Evolutionary conservation across 805 yeast species (phyloP).

Genomic region (Maudiozyma saulgeensis): DNA sequence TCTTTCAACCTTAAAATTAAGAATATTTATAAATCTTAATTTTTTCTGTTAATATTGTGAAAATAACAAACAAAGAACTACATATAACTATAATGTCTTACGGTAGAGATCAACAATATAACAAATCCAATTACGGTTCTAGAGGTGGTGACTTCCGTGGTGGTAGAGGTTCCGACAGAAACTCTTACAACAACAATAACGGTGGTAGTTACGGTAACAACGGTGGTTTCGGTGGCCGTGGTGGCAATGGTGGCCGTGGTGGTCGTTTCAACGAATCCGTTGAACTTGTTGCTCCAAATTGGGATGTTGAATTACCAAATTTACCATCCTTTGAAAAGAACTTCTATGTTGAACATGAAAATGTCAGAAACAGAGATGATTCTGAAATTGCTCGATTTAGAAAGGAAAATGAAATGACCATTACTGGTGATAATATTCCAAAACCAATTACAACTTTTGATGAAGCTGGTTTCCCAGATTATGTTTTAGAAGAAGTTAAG

Average conservation of each 20-base stretch:
- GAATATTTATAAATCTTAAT: no score
- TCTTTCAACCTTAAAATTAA: no score
- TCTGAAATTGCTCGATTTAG: conserved; percentile 70
- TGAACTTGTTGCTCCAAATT: conserved; percentile 52
- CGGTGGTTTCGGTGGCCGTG: conserved; percentile 29
- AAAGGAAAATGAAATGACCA: conserved; percentile 75
- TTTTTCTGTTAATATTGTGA: no score
- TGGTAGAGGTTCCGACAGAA: conserved; percentile 30
- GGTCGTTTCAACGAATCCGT: conserved; percentile 27
- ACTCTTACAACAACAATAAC: conserved; percentile 23
- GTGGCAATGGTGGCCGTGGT: conserved; percentile 25
- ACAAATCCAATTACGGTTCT: conserved; percentile 29
- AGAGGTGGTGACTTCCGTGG: conserved; percentile 37
- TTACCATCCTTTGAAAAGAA: conserved; percentile 91
- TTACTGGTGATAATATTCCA: conserved; percentile 77
- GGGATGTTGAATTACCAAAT: conserved; percentile 52
- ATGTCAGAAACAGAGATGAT: conserved; percentile 65
- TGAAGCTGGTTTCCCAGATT: conserved; percentile 96
- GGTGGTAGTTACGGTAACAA: conserved; percentile 29
- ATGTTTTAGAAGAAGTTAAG: conserved; percentile 80
- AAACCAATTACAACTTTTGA: conserved; percentile 88
- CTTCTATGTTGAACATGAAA: conserved; percentile 80
- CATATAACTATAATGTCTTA: conserved; percentile 20
- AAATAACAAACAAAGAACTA: not conserved
- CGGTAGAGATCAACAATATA: conserved; percentile 31